Evolutionary conservation across 441 rosid species (phyloP), one percentile per base, ranked within the genome.

Genomic region (Adansonia grandidieri): DNA sequence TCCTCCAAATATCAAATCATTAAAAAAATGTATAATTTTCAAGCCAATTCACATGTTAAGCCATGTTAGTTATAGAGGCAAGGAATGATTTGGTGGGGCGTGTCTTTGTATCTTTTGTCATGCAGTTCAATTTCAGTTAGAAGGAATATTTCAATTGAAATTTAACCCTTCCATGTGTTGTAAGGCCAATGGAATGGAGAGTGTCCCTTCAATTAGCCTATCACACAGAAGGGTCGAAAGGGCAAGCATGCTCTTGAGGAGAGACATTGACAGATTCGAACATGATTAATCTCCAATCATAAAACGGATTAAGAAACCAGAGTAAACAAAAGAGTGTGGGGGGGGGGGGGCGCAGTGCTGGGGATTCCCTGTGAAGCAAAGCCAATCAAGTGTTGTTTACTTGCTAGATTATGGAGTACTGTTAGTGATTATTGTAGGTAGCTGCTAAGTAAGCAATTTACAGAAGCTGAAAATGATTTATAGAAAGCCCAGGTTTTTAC

Each of bases 61-160:
- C 2, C 32, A 28, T 28, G 32, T 28, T 28, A 28, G 32, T 28
- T 28, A 2, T 28, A 28, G 32, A 28, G 32, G 32, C 32, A 1
- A 60, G 50, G 40, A 28, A 81, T 66, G 24, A 75, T 51, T 44
- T 22, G 58, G 58, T 70, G 2, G 42, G 50, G 58, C 10, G 9
- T 73, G 48, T 70, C 11, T 28, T 14, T 44, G 45, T 45, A 54
- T 53, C 65, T 56, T 56, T 71, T 72, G 80, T 80, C 79, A 69
- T 19, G 17, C 63, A 28, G 5, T 37, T 32, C 45, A 20, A 74
- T 42, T 54, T 75, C 62, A 28, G 54, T 53, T n/a, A 9, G 51
- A 58, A 40, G 76, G 72, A 70, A 51, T 75, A 61, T 50, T 75
- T 69, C 32, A 75, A 24, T 61, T 50, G 19, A 20, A 71, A 48